These are phyloP conservation scores for Nevesoporus exiguus DNA, from an alignment of 768 basidiomycete species.

Conservation along the genomic window DNA sequence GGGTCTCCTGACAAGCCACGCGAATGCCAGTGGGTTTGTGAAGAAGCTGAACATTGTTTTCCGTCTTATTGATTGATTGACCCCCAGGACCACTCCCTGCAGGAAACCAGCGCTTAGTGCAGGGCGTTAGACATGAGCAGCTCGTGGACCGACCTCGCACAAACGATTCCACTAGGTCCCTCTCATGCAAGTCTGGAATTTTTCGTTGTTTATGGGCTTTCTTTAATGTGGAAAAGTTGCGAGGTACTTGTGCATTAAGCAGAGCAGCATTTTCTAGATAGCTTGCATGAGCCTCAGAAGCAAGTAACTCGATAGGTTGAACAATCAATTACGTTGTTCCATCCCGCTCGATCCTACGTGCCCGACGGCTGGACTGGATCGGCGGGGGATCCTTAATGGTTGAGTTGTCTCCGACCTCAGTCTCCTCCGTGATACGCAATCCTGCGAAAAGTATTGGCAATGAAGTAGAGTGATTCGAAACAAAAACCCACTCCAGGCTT, in stretches of 20 bases:
- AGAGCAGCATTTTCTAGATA: slow-evolving; percentile 32
- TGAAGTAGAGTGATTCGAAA: not conserved
- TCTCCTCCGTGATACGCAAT: slow-evolving; percentile 70
- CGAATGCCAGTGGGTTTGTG: slow-evolving; percentile 88
- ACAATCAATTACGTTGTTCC: slow-evolving; percentile 26
- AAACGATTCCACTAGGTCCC: slow-evolving; percentile 84
- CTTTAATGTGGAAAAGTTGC: slow-evolving; percentile 68
- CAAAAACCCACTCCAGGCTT: slow-evolving; percentile 56
- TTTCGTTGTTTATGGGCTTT: slow-evolving; percentile 61
- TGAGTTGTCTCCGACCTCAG: slow-evolving; percentile 84
- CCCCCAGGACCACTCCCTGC: slow-evolving; percentile 90
- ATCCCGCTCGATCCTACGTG: slow-evolving; percentile 42
- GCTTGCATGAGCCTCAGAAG: slow-evolving; percentile 27
- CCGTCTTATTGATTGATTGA: slow-evolving; percentile 96
- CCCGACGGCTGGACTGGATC: slow-evolving; percentile 45
- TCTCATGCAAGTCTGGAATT: slow-evolving; percentile 67
- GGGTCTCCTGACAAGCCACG: slow-evolving; percentile 84
- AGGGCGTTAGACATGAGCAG: not conserved
- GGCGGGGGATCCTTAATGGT: slow-evolving; percentile 61
- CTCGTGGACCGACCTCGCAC: slow-evolving; percentile 62
- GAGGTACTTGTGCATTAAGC: slow-evolving; percentile 28
- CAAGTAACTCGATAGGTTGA: slow-evolving; percentile 28
- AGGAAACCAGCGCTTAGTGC: slow-evolving; percentile 7
- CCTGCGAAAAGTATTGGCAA: slow-evolving; percentile 38
- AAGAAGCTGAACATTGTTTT: slow-evolving; percentile 85